These are phyloP conservation scores for Deinandra increscens DNA, from an alignment of 129 eudicot genomes.

Conservation along the genomic window DNA sequence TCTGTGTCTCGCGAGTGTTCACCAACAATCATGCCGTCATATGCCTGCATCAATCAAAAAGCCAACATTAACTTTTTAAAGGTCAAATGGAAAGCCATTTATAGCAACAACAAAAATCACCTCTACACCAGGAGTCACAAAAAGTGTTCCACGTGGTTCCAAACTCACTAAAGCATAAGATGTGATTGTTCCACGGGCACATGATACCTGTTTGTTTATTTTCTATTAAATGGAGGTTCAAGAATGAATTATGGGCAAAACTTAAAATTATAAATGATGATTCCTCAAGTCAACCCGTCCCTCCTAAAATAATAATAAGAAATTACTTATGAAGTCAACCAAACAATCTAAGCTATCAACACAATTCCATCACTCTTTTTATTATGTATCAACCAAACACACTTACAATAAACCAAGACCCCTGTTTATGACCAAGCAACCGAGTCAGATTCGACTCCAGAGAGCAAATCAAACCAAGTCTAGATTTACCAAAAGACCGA, in stretches of 20 bases:
- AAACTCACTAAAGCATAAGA: conserved; percentile 85
- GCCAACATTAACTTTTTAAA: neutral
- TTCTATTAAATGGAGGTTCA: neutral
- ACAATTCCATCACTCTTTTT: too few relatives aligned
- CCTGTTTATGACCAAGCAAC: too few relatives aligned
- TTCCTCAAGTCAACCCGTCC: neutral
- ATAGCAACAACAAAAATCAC: conserved; percentile 28
- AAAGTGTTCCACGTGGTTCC: conserved; percentile 96
- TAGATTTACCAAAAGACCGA: too few relatives aligned
- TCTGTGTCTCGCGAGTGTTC: conserved; percentile 97
- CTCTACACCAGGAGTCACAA: conserved; percentile 93
- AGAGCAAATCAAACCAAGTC: too few relatives aligned
- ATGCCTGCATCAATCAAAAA: conserved; percentile 59
- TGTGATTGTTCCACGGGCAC: conserved; percentile 77
- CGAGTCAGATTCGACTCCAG: too few relatives aligned
- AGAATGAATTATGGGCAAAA: neutral
- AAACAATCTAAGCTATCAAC: neutral
- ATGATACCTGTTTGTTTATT: conserved; percentile 62
- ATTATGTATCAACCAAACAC: too few relatives aligned
- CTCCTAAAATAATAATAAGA: neutral
- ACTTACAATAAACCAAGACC: too few relatives aligned
- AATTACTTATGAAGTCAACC: neutral
- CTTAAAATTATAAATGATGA: neutral
- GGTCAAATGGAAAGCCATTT: neutral
- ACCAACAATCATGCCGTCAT: conserved; percentile 98